phyloP scores from a whole-genome alignment of 495 filamentous ascomycete genomes.

The Hypoxylon intermedium region DNA sequence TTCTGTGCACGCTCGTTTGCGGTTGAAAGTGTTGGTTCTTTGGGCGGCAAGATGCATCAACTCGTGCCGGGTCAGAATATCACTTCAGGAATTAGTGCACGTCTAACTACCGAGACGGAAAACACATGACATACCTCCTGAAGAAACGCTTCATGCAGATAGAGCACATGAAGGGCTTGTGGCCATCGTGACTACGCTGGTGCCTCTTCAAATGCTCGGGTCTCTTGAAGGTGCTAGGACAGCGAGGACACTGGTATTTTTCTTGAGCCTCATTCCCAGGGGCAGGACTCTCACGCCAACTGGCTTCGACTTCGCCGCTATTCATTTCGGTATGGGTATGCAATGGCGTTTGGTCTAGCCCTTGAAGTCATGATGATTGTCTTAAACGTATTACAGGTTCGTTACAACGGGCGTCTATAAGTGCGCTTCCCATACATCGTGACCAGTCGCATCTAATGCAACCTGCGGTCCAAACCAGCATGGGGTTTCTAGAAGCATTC shows the following conservation, averaged over 20 bases:
- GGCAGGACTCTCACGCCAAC: slow-evolving; percentile 26
- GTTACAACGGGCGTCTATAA: slow-evolving; percentile 25
- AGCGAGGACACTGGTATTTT: slow-evolving; percentile 56
- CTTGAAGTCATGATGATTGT: slow-evolving; percentile 19
- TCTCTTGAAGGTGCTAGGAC: slow-evolving; percentile 66
- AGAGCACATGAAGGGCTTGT: slow-evolving; percentile 72
- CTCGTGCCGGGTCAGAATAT: slow-evolving; percentile 65
- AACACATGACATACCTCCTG: slow-evolving; percentile 51
- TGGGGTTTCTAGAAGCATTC: slow-evolving; percentile 38
- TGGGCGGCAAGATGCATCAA: slow-evolving; percentile 56
- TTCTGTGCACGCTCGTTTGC: slow-evolving; percentile 61
- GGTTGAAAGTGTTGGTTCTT: slow-evolving; percentile 55
- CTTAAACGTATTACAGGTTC: slow-evolving; percentile 29
- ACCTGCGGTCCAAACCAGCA: slow-evolving; percentile 19
- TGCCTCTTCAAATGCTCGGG: slow-evolving; percentile 77
- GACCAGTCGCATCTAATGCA: slow-evolving; percentile 16
- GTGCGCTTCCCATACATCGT: slow-evolving; percentile 24
- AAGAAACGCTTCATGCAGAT: slow-evolving; percentile 74
- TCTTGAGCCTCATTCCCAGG: slow-evolving; percentile 31
- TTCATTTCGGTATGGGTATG: slow-evolving; percentile 27
- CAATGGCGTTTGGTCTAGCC: slow-evolving; percentile 16
- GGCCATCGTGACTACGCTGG: slow-evolving; percentile 72
- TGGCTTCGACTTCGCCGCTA: slow-evolving; percentile 15
- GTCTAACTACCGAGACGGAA: slow-evolving; percentile 9
- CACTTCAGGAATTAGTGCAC: slow-evolving; percentile 43